Conservation (phyloP, 1,284 basidiomycete species). For the Malassezia slooffiae region DNA sequence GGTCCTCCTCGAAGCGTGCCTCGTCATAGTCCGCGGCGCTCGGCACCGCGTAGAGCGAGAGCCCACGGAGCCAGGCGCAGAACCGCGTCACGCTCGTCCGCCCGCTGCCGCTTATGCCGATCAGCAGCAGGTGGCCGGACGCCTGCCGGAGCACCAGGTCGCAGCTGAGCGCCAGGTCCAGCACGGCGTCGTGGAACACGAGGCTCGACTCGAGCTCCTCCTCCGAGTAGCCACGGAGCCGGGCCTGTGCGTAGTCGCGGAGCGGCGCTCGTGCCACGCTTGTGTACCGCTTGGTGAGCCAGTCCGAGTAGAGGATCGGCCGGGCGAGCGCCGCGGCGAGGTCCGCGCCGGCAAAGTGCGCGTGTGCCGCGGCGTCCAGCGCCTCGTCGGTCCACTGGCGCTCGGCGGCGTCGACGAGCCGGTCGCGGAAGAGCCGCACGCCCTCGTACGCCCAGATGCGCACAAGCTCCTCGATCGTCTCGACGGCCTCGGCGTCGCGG, state of each 20-base stretch:
- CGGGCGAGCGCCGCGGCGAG: constrained; percentile 61
- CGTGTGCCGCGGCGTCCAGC: constrained; percentile 71
- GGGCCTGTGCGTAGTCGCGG: constrained; percentile 90
- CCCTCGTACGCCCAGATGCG: constrained; percentile 98
- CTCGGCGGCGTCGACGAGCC: constrained; percentile 58
- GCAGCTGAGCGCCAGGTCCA: constrained; percentile 92
- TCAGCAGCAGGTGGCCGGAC: constrained; percentile 88
- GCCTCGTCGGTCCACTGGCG: constrained; percentile 77
- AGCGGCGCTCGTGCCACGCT: constrained; percentile 85
- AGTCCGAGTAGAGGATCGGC: constrained; percentile 95
- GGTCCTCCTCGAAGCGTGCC: constrained; percentile 95
- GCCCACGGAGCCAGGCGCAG: constrained; percentile 98
- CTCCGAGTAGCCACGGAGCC: constrained; percentile 59
- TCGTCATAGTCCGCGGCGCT: constrained; percentile 97
- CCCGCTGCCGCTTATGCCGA: constrained; percentile 94
- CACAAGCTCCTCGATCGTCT: constrained; percentile 86
- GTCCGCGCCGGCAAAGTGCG: constrained; percentile 85
- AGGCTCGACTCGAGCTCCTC: constrained; percentile 89
- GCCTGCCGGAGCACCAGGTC: constrained; percentile 98
- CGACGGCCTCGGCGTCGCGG: constrained; percentile 77
- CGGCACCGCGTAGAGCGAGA: constrained; percentile 97
- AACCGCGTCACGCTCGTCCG: constrained; percentile 98
- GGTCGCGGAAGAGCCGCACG: constrained; percentile 91
- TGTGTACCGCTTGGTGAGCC: constrained; percentile 96
- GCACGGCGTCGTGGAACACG: constrained; percentile 93